Evolutionary conservation across 2,329 filamentous ascomycete species (phyloP), one percentile per base, ranked within the genome.

Genomic region (Cladorrhinum sp.): DNA sequence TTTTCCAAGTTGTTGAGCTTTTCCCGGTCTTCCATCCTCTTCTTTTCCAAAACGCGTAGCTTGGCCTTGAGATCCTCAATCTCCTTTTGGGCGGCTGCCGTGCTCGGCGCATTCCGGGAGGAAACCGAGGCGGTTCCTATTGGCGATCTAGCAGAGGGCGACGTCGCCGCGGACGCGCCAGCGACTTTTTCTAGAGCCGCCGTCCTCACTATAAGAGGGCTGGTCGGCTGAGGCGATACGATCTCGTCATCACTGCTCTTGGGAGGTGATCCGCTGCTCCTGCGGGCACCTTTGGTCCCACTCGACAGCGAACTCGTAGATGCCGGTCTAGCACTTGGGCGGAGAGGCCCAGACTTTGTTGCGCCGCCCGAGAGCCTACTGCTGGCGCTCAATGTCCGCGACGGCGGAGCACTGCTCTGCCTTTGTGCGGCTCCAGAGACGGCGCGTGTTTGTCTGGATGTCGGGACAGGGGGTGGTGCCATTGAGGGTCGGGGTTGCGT

Each of bases 51-150:
- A 2, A 97, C 82, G 58, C 89, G 87, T 1, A 98, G 78, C 72
- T 96, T 97, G 0, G 91, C 88, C 72, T 96, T 92, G 16, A 97
- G 79, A 66, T 96, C 91, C 67, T 97, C 93, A 20, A 94, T 86
- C 70, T 96, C 90, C 64, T 75, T 81, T 60, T 75, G 79, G 2
- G 76, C 77, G 12, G 79, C 79, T 21, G 80, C 74, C 14, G 57
- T 33, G n/a, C 36, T 65, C 7, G 60, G 50, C 0, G 66, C 30
- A 9, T 66, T 59, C 1, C 62, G 58, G 4, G 63, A 46, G 1
- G 64, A 56, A 0, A 65, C 53, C 6, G 64, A 55, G 24, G 33
- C 48, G 1, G 60, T 66, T 72, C 76, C 66, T 18, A 72, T 73
- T 23, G 70, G 4, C 5, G 62, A 23, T 66, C 69, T 67, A 20